phyloP scores from a whole-genome alignment of 2,329 filamentous ascomycete species.

The Dactylellina leptospora region DNA sequence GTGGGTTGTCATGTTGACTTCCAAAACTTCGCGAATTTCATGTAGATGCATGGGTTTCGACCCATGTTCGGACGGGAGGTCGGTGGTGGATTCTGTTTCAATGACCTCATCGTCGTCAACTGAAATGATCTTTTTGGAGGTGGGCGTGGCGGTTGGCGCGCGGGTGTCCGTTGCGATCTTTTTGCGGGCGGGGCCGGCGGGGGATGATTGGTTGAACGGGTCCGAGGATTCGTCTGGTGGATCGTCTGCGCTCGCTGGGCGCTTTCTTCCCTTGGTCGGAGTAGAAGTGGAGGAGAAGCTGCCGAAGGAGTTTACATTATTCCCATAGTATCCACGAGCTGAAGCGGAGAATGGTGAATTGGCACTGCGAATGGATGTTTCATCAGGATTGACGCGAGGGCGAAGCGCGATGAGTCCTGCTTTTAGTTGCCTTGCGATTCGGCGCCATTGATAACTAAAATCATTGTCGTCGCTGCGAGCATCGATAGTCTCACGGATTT shows the following conservation, averaged over 20 bases:
- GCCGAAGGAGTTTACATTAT: not conserved
- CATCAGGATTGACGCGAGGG: slow-evolving; percentile 51
- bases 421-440: slow-evolving; percentile 49
- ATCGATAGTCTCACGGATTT: slow-evolving; percentile 49
- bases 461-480: slow-evolving; percentile 54
- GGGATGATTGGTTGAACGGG: slow-evolving; percentile 14
- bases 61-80: not conserved
- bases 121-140: slow-evolving; percentile 36
- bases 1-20: slow-evolving; percentile 51
- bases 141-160: slow-evolving; percentile 4
- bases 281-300: slow-evolving; percentile 32
- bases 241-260: slow-evolving; percentile 31
- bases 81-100: slow-evolving; percentile 29
- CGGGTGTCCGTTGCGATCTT: slow-evolving; percentile 32
- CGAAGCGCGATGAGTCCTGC: slow-evolving; percentile 45
- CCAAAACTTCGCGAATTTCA: slow-evolving; percentile 55
- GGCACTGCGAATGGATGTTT: slow-evolving; percentile 8
- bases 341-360: slow-evolving; percentile 28
- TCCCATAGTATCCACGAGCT: slow-evolving; percentile 1
- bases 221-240: slow-evolving; percentile 43
- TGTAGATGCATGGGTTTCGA: slow-evolving; percentile 52
- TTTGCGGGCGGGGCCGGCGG: slow-evolving; percentile 42
- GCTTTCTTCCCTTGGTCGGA: slow-evolving; percentile 31
- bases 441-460: slow-evolving; percentile 55
- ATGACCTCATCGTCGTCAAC: slow-evolving; percentile 41